phyloP scores from a whole-genome alignment of 441 rosid genomes.

The Aleurites moluccanus region DNA sequence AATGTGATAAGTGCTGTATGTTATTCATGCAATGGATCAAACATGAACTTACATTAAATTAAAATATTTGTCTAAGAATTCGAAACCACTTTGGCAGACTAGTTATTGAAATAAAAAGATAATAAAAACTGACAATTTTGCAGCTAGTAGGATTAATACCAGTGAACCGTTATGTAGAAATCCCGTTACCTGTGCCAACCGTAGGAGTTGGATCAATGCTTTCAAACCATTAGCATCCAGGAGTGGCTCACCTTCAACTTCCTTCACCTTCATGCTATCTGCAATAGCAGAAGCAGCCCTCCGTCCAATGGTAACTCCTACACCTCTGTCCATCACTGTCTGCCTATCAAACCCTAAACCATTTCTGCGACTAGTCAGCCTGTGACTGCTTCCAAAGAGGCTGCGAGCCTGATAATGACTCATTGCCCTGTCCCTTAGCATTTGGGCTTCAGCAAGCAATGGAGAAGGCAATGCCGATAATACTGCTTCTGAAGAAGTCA shows the following conservation, averaged over 20 bases:
- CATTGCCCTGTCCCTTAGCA: slow-evolving; percentile 96
- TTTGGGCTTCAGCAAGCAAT: slow-evolving; percentile 92
- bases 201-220: slow-evolving; percentile 76
- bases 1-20: neutral
- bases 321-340: slow-evolving; percentile 92
- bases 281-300: slow-evolving; percentile 64
- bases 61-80: neutral
- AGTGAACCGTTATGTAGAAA: slow-evolving; percentile 19
- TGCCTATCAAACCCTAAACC: slow-evolving; percentile 93
- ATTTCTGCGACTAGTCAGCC: slow-evolving; percentile 77
- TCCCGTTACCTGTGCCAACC: slow-evolving; percentile 78
- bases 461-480: slow-evolving; percentile 91
- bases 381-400: slow-evolving; percentile 81
- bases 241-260: slow-evolving; percentile 91
- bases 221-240: slow-evolving; percentile 72
- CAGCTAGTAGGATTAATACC: slow-evolving; percentile 4
- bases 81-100: neutral
- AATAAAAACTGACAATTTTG: neutral
- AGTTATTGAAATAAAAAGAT: neutral
- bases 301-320: slow-evolving; percentile 82
- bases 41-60: neutral
- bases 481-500: slow-evolving; percentile 97
- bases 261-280: slow-evolving; percentile 71
- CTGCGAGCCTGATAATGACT: slow-evolving; percentile 97
- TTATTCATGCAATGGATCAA: neutral